These are phyloP conservation scores for Hypoxylon sp. DNA, from an alignment of 2,329 filamentous ascomycete species.

Conservation along the genomic window DNA sequence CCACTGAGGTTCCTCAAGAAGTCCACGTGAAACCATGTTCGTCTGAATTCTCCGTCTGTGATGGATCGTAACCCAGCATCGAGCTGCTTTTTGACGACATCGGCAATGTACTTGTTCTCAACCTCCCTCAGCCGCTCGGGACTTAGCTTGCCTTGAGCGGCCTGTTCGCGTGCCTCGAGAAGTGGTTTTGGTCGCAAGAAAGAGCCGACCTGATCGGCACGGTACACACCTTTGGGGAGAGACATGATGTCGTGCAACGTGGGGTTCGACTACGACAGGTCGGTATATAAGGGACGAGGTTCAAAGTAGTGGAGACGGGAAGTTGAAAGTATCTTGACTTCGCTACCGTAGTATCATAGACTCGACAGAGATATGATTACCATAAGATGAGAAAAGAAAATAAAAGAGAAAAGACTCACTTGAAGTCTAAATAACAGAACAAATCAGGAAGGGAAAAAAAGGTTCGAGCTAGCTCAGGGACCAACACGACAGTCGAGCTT, in stretches of 20 bases:
- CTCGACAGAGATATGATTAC: conserved; percentile 23
- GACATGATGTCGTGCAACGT: conserved; percentile 54
- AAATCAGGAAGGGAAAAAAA: conserved; percentile 4
- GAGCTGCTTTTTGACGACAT: conserved; percentile 65
- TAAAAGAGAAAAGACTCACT: conserved; percentile 22
- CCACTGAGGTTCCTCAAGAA: conserved; percentile 69
- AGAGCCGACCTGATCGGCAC: conserved; percentile 70
- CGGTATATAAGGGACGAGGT: conserved; percentile 17
- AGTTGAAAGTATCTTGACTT: conserved; percentile 7
- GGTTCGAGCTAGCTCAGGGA: conserved; percentile 21
- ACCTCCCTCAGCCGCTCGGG: conserved; percentile 63
- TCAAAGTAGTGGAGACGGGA: conserved; percentile 5
- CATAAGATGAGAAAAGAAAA: conserved; percentile 26
- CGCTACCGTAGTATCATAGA: conserved; percentile 13
- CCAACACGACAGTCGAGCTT: conserved; percentile 17
- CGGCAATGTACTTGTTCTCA: conserved; percentile 65
- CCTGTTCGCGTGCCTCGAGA: conserved; percentile 64
- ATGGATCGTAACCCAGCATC: conserved; percentile 65
- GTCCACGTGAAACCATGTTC: conserved; percentile 72
- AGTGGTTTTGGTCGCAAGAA: conserved; percentile 67
- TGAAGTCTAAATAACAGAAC: conserved; percentile 28
- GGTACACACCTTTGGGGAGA: conserved; percentile 61
- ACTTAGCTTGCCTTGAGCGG: conserved; percentile 60
- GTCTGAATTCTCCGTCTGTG: conserved; percentile 71
- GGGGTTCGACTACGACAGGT: conserved; percentile 22